Percentiles rank a stretch among this genome's conserved stretches.
These are phyloP conservation scores for Trichaptum fuscoviolaceum DNA, from an alignment of 768 basidiomycete species.

Conservation along the genomic window DNA sequence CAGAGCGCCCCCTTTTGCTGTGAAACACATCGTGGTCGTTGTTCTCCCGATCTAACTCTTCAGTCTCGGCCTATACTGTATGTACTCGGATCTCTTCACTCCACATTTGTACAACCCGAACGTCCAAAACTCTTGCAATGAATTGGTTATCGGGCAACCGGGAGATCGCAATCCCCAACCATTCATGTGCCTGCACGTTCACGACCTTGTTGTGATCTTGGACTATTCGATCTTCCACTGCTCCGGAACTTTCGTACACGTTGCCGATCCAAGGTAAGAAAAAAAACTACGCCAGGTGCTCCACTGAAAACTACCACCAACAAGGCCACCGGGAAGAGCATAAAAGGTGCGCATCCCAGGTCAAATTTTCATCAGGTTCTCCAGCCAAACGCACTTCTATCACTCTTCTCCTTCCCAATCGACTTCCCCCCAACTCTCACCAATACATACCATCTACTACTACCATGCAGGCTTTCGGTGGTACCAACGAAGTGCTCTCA, in stretches of 20 bases:
- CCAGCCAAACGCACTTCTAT: slow-evolving; percentile 2
- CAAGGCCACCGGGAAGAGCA: background rate
- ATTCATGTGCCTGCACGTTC: slow-evolving; percentile 1
- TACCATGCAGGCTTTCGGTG: background rate
- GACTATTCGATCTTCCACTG: slow-evolving; percentile 5
- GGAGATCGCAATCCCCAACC: slow-evolving; percentile 1
- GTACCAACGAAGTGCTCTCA: slow-evolving; percentile 60
- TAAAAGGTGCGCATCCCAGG: background rate
- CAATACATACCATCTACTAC: background rate
- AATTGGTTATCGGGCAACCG: slow-evolving; percentile 1
- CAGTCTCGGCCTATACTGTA: slow-evolving; percentile 4
- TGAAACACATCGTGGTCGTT: slow-evolving; percentile 4
- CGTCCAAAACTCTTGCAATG: slow-evolving; percentile 1
- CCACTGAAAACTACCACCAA: background rate
- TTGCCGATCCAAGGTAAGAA: background rate
- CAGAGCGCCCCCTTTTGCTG: background rate
- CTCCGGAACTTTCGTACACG: background rate
- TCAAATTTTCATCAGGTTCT: background rate
- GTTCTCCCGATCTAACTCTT: background rate
- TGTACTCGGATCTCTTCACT: slow-evolving; percentile 2
- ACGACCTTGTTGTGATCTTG: slow-evolving; percentile 4
- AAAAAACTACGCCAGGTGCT: background rate
- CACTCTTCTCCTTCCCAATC: background rate
- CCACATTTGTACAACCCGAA: background rate
- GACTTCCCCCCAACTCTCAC: background rate